Evolutionary conservation across 352 stramenopile genomes (phyloP).

Genomic region (Globisporangium middletonii): DNA sequence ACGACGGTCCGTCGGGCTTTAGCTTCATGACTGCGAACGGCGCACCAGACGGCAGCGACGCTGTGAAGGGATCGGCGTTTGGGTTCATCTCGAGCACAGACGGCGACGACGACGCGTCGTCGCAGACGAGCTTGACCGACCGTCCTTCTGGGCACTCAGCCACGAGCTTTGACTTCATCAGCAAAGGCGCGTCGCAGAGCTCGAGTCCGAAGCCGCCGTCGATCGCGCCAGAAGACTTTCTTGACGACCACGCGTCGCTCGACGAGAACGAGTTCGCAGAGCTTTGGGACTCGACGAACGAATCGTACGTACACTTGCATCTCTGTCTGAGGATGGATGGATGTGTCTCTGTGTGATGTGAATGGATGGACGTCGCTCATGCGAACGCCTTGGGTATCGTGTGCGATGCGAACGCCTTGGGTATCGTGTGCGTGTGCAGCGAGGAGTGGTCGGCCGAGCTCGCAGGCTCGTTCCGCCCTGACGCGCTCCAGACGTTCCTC

Average conservation of each 20-base stretch:
- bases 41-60: slow-evolving; percentile 8
- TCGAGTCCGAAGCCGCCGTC: slow-evolving; percentile 20
- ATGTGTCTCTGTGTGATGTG: slow-evolving; percentile 3
- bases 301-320: slow-evolving; percentile 42
- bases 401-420: not conserved
- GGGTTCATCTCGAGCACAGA: slow-evolving; percentile 62
- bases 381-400: not conserved
- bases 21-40: slow-evolving; percentile 34
- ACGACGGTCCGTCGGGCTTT: slow-evolving; percentile 31
- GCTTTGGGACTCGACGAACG: slow-evolving; percentile 74
- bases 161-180: slow-evolving; percentile 36
- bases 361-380: not conserved
- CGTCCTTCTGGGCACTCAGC: slow-evolving; percentile 32
- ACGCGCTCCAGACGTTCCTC: slow-evolving; percentile 56
- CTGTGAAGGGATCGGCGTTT: slow-evolving; percentile 49
- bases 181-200: slow-evolving; percentile 13
- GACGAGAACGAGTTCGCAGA: slow-evolving; percentile 58
- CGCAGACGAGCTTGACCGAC: slow-evolving; percentile 35
- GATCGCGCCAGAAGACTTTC: slow-evolving; percentile 51
- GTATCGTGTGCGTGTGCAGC: slow-evolving; percentile 16
- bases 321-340: not conserved
- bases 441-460: slow-evolving; percentile 74
- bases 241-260: slow-evolving; percentile 36
- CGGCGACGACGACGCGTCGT: slow-evolving; percentile 35
- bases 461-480: slow-evolving; percentile 42